A percentile compares a stretch with the other conserved stretches of the same genome.
These are phyloP conservation scores for Phaeotremella skinneri DNA, from an alignment of 768 basidiomycete genomes.

Conservation along the genomic window DNA sequence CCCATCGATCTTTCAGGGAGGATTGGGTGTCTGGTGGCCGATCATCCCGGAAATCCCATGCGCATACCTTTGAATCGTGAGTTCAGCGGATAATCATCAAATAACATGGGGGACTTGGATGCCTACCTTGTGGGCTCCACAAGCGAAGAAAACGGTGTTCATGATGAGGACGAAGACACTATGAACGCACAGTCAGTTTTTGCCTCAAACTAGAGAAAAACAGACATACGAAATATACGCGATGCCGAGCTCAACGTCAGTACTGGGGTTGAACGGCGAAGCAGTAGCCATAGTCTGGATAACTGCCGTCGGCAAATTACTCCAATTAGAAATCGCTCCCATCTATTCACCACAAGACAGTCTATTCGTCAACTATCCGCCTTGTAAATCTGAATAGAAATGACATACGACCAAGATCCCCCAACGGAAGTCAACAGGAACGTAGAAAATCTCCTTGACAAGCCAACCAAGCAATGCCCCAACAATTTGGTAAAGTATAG, in stretches of 20 bases:
- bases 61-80: constrained; percentile 36
- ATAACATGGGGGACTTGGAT: not conserved
- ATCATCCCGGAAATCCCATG: constrained; percentile 50
- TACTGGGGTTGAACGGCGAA: constrained; percentile 54
- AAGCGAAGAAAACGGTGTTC: constrained; percentile 54
- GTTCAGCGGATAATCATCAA: not conserved
- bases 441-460: constrained; percentile 57
- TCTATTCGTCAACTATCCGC: no score
- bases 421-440: constrained; percentile 58
- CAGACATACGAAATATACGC: constrained; percentile 40
- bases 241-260: constrained; percentile 54
- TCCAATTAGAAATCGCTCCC: constrained; percentile 57
- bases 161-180: constrained; percentile 56
- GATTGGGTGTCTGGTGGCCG: constrained; percentile 7
- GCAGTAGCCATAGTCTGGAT: constrained; percentile 55
- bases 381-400: not conserved
- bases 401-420: constrained; percentile 54
- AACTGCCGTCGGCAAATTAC: constrained; percentile 57
- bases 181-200: constrained; percentile 20
- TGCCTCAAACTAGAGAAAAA: constrained; percentile 27
- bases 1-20: constrained; percentile 33
- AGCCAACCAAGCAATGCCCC: constrained; percentile 51
- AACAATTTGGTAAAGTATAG: constrained; percentile 52
- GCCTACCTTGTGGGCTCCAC: constrained; percentile 48
- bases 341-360: constrained; percentile 20